phyloP scores from a whole-genome alignment of 306 rosid genomes.

The Betula pendula region DNA sequence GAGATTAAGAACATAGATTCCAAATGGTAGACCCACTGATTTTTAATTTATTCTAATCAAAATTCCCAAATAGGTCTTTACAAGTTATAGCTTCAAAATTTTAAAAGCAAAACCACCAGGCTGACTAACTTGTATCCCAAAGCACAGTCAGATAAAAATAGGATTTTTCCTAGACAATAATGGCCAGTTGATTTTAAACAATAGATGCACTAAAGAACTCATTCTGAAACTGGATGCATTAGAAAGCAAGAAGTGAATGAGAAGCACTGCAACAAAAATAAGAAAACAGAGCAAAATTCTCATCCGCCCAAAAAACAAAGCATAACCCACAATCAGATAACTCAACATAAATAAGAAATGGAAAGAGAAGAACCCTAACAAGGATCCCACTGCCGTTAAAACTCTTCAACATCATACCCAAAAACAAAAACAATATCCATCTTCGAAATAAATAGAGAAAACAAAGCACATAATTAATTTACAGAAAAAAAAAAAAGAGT shows the following conservation, averaged over 20 bases:
- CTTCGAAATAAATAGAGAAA: not conserved
- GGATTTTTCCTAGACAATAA: not conserved
- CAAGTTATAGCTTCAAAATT: not conserved
- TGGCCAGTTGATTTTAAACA: not conserved
- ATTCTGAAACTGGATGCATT: not conserved
- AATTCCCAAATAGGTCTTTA: not conserved
- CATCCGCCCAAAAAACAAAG: not conserved
- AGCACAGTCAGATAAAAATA: not conserved
- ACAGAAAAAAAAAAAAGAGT: too few relatives aligned
- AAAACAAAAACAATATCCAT: not conserved
- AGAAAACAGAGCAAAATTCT: not conserved
- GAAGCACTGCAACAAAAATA: too few relatives aligned
- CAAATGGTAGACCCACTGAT: slow-evolving; percentile 6
- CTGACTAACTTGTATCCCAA: not conserved
- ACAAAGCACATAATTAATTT: not conserved
- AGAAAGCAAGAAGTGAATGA: too few relatives aligned
- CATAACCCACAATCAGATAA: not conserved
- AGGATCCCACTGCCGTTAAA: slow-evolving; percentile 64
- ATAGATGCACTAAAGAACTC: not conserved
- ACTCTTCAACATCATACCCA: slow-evolving; percentile 40
- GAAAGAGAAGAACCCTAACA: slow-evolving; percentile 36
- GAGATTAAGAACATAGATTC: slow-evolving; percentile 23
- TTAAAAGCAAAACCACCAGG: not conserved
- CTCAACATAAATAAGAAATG: not conserved
- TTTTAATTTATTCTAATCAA: not conserved